Base-by-base conservation (phyloP, 129 eudicot species). In the Artemisia tridentata region DNA sequence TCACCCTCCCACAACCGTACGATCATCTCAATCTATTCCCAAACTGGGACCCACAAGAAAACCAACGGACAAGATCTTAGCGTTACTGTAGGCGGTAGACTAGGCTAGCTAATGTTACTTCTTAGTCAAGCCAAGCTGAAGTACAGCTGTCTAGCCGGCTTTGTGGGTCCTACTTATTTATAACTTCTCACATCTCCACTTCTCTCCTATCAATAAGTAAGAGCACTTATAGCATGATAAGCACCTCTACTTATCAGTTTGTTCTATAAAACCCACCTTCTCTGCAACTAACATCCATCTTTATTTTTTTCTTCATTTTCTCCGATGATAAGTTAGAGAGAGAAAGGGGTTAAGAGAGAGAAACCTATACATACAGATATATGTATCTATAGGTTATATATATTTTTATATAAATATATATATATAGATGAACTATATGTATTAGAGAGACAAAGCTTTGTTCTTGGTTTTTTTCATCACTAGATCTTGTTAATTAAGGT, bases 141-240 rank as follows among this genome's bases (percentile, higher is more conserved):
- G 82, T 64, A 76, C 90, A 82, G 80, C 88, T 85, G 81, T 72
- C 78, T 64, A 84, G 80, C 90, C 80, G 89, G 86, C 85, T 82
- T 34, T 19, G 47, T 72, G 75, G 88, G 71, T 54, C 84, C 95
- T 56, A 55, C 16, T 0, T 7, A 5, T 8, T 6, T 0, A 11
- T 0, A 8, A 61, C 17, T 68, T 69, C 80, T 82, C 65, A 52
- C 5, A 9, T 25, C 0, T 7, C 13, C 1, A 0, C 0, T 0
- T 0, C 0, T 0, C 13, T 0, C 66, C 11, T 76, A 60, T 78
- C 31, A 54, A 82, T 80, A 78, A 23, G 71, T 0, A 1, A 0
- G 0, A 0, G 0, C 0, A 0, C 62, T 20, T 86, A 78, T 89
- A n/a, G 0, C 0, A 0, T 54, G 66, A 86, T 86, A 84, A 70